A percentile compares a stretch with the other conserved stretches of the same genome.
Evolutionary conservation across 2,329 filamentous ascomycete genomes (phyloP).

Genomic region (Fusarium phyllophilum): DNA sequence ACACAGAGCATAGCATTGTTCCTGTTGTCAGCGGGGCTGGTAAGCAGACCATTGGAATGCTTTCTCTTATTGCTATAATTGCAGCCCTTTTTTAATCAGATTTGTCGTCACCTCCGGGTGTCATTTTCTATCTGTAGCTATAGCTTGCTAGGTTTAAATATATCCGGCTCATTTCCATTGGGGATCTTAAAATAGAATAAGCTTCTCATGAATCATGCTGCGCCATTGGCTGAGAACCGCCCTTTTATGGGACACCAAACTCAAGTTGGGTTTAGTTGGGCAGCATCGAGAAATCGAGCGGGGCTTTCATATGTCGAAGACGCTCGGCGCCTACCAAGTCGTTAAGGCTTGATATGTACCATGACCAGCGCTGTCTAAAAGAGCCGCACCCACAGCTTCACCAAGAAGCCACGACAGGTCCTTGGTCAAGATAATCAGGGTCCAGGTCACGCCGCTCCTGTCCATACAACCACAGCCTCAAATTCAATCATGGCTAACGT

Average conservation of each 20-base stretch:
- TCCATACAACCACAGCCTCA: neutral
- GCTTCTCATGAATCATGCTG: too few species aligned
- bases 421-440: neutral
- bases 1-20: neutral
- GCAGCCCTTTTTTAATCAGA: neutral
- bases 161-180: neutral
- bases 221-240: neutral
- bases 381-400: neutral
- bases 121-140: neutral
- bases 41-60: accelerated
- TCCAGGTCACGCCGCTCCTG: neutral
- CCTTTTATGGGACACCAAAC: neutral
- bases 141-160: neutral
- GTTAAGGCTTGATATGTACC: neutral
- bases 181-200: neutral
- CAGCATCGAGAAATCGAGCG: neutral
- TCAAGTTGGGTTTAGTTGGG: neutral
- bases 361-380: neutral
- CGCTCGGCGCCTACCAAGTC: neutral
- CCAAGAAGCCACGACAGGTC: neutral
- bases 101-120: neutral
- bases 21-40: neutral
- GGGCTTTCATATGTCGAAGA: neutral
- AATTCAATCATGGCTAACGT: neutral
- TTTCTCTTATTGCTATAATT: neutral